phyloP scores from a whole-genome alignment of 2,329 filamentous ascomycete species.

The Rhytidhysteron rufulum region DNA sequence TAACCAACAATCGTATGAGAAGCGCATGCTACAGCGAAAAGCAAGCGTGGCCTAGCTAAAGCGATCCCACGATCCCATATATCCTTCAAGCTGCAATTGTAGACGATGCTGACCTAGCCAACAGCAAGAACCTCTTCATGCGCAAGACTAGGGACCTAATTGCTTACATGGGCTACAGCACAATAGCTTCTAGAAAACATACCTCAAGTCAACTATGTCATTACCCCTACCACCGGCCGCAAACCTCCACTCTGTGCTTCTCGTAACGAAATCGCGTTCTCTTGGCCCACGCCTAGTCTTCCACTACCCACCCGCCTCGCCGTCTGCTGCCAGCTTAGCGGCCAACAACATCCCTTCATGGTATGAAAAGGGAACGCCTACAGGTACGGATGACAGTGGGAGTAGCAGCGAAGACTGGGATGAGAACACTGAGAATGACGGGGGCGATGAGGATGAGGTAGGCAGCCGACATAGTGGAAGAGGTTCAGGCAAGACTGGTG shows the following conservation, averaged over 20 bases:
- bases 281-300: conserved; percentile 39
- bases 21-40: too few relatives aligned
- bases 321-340: conserved; percentile 30
- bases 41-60: too few relatives aligned
- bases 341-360: conserved; percentile 30
- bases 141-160: too few relatives aligned
- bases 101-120: too few relatives aligned
- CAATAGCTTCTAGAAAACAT: too few relatives aligned
- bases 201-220: too few relatives aligned
- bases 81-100: too few relatives aligned
- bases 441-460: conserved; percentile 30
- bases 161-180: too few relatives aligned
- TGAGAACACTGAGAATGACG: conserved; percentile 28
- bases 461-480: conserved; percentile 30
- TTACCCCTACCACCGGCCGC: conserved; percentile 32
- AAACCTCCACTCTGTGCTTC: conserved; percentile 37
- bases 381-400: conserved; percentile 28
- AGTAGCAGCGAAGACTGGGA: conserved; percentile 36
- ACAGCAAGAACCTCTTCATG: too few relatives aligned
- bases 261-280: conserved; percentile 37
- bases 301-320: conserved; percentile 39
- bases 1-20: too few relatives aligned
- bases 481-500: conserved; percentile 23
- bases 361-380: conserved; percentile 35
- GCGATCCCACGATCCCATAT: too few relatives aligned